Percentiles rank a stretch among this genome's conserved stretches.
These are phyloP conservation scores for Claviceps capensis DNA, from an alignment of 2,329 filamentous ascomycete genomes.

Conservation along the genomic window DNA sequence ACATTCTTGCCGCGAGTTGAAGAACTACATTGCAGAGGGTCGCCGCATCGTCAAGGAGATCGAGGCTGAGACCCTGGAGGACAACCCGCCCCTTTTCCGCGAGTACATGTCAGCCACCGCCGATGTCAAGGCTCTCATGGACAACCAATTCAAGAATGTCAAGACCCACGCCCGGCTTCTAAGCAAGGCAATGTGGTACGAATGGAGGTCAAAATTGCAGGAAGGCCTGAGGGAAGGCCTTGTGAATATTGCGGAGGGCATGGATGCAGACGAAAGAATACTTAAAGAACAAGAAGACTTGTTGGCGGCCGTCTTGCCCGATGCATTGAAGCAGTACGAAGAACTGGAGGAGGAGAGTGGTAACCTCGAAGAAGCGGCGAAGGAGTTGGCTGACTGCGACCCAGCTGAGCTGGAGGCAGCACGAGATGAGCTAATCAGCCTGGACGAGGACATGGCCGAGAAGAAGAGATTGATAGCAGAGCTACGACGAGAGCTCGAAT, in stretches of 20 bases:
- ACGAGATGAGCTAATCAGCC: constrained; percentile 50
- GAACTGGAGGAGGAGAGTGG: constrained; percentile 48
- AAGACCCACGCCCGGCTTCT: constrained; percentile 82
- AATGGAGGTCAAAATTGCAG: constrained; percentile 86
- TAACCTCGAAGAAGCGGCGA: constrained; percentile 57
- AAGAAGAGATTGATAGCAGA: constrained; percentile 56
- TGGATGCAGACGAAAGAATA: constrained; percentile 57
- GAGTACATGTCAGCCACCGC: constrained; percentile 81
- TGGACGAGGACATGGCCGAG: constrained; percentile 55
- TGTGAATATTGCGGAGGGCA: constrained; percentile 58
- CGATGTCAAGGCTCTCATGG: constrained; percentile 75
- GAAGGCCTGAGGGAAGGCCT: constrained; percentile 71
- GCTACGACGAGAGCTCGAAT: constrained; percentile 51
- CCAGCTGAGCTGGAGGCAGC: constrained; percentile 62
- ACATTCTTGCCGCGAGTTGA: constrained; percentile 88
- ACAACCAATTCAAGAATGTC: constrained; percentile 94
- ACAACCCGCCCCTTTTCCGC: constrained; percentile 81
- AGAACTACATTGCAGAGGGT: constrained; percentile 91
- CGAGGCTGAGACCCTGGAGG: constrained; percentile 73
- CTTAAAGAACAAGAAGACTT: constrained; percentile 56
- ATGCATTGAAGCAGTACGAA: constrained; percentile 45
- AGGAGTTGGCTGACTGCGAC: constrained; percentile 66
- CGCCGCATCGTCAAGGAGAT: constrained; percentile 82
- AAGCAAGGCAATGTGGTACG: constrained; percentile 96
- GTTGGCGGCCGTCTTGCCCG: constrained; percentile 54